Evolutionary conservation across 768 basidiomycete species (phyloP), one percentile per base, ranked within the genome.

Genomic region (Lentinula raphanica): DNA sequence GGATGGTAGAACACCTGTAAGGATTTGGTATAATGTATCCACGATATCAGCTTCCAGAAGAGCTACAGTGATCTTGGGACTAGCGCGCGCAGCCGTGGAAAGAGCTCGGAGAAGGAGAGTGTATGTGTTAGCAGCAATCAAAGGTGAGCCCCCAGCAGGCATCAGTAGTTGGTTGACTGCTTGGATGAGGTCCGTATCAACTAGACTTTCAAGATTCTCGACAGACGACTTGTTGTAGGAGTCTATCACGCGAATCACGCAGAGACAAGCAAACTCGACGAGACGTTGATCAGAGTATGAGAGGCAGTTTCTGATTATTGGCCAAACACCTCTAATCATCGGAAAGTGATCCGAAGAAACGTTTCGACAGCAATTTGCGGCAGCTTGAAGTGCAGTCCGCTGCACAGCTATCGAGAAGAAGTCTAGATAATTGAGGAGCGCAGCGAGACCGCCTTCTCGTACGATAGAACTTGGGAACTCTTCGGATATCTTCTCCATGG

Each of bases 351-450:
- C 97, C 27, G 89, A 70, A 2, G 92, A 87, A 53, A 97, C 84
- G 69, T 93, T 93, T 49, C 94, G 86, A 73, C 97, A 98, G 66
- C 97, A 98, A 65, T 98, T 98, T 32, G 96, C 88, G 1, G 95
- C 95, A 17, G 97, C 95, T 65, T 97, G 94, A 25, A 99, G 76
- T 23, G 97, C 97, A 0, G 94, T 98, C 50, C 97, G 84, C 69
- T 99, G 97, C 12, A 98, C 95, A 29, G 94, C 92, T 65, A 95
- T 98, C 15, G 93, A 94, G 75, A 98, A 98, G 76, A 99, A 99
- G 74, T 98, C 96, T 65, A 99, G 86, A 72, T 92, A 98, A 69
- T 92, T 94, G 65, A 98, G 84, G 38, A 98, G 77, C 27, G 96
- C 95, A 9, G 90, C 85, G 19, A 99, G 79, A 27, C 97, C 97